Percentiles rank a stretch among this genome's conserved stretches.
These are phyloP conservation scores for Hypomontagnella submonticulosa DNA, from an alignment of 495 filamentous ascomycete genomes.

Conservation along the genomic window DNA sequence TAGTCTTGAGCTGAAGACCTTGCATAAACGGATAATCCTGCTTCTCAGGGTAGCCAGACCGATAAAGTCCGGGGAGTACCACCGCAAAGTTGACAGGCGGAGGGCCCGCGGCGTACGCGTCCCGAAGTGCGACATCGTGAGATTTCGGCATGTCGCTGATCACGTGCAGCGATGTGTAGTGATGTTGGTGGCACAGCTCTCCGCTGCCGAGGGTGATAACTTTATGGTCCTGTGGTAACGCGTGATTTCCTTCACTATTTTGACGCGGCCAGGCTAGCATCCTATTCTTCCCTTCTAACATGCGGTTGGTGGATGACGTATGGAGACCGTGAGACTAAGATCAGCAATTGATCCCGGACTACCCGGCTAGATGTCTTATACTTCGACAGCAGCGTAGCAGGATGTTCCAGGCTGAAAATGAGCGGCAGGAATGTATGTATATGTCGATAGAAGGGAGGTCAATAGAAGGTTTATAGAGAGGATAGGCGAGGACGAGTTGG, in stretches of 20 bases:
- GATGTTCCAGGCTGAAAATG: background rate
- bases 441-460: background rate
- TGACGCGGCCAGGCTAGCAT: background rate
- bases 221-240: slow-evolving; percentile 2
- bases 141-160: slow-evolving; percentile 17
- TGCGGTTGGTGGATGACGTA: slow-evolving; percentile 17
- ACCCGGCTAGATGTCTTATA: background rate
- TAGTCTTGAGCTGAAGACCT: slow-evolving; percentile 73
- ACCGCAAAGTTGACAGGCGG: slow-evolving; percentile 74
- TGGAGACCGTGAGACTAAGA: background rate
- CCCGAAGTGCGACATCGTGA: slow-evolving; percentile 22
- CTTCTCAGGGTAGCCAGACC: slow-evolving; percentile 76
- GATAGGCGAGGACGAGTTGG: slow-evolving; percentile 1
- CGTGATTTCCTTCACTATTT: background rate
- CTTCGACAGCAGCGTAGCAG: background rate
- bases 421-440: background rate
- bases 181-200: background rate
- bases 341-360: slow-evolving; percentile 1
- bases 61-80: slow-evolving; percentile 74
- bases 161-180: background rate
- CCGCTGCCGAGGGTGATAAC: slow-evolving; percentile 3
- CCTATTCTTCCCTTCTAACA: slow-evolving; percentile 6
- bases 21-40: slow-evolving; percentile 73
- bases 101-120: slow-evolving; percentile 23
- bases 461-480: background rate